phyloP scores from a whole-genome alignment of 2,329 filamentous ascomycete genomes.

The Aspergillus pseudoglaucus region DNA sequence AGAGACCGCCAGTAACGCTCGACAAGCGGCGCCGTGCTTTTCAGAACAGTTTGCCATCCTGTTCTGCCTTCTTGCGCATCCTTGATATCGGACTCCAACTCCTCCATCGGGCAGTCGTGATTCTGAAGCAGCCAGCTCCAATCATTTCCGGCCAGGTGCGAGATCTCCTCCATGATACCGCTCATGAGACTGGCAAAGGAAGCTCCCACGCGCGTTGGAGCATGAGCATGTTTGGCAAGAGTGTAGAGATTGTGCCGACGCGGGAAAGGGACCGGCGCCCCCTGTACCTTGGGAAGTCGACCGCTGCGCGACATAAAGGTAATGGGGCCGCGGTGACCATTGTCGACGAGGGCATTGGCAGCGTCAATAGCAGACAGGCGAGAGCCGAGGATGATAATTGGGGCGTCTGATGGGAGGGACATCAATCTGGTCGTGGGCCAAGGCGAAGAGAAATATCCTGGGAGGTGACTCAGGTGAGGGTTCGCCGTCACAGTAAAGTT shows the following conservation, averaged over 20 bases:
- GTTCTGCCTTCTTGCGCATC: not conserved
- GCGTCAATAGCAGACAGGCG: slow-evolving; percentile 7
- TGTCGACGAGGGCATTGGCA: slow-evolving; percentile 2
- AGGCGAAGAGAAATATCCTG: slow-evolving; percentile 5
- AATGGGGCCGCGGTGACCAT: slow-evolving; percentile 6
- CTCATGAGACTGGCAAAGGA: slow-evolving; percentile 4
- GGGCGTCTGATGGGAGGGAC: slow-evolving; percentile 2
- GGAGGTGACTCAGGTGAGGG: slow-evolving; percentile 4
- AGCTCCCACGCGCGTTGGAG: not conserved
- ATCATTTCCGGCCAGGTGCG: slow-evolving; percentile 1
- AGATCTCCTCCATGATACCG: slow-evolving; percentile 6
- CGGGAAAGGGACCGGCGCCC: slow-evolving; percentile 1
- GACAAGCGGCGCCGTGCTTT: slow-evolving; percentile 3
- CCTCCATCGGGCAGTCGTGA: slow-evolving; percentile 1
- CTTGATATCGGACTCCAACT: slow-evolving; percentile 1
- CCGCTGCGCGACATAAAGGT: slow-evolving; percentile 9
- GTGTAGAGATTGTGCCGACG: slow-evolving; percentile 4
- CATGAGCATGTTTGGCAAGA: slow-evolving; percentile 3
- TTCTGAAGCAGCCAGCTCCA: slow-evolving; percentile 8
- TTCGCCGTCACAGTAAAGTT: slow-evolving; percentile 5
- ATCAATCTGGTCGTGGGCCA: slow-evolving; percentile 6
- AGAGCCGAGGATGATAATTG: slow-evolving; percentile 6
- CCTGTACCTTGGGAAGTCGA: slow-evolving; percentile 7
- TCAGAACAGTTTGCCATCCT: slow-evolving; percentile 5
- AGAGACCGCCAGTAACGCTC: slow-evolving; percentile 7